A percentile compares a stretch with the other conserved stretches of the same genome.
phyloP scores from a whole-genome alignment of 305 asterid species.

The Caryopteris hybrid region DNA sequence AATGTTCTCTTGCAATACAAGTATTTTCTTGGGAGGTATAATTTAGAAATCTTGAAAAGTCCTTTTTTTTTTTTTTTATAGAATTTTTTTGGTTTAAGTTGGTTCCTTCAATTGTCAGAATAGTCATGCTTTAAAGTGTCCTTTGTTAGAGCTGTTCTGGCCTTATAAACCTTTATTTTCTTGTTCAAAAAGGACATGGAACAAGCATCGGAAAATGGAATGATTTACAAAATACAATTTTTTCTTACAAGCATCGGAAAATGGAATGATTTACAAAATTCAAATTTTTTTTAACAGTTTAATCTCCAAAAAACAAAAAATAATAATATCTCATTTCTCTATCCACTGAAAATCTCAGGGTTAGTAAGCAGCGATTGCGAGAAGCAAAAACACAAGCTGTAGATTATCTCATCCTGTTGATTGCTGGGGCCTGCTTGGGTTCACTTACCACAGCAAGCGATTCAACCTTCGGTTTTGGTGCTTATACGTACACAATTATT shows the following conservation, averaged over 20 bases:
- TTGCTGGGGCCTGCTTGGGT: conserved; percentile 97
- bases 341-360: conserved; percentile 40
- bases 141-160: too few relatives aligned
- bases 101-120: not conserved
- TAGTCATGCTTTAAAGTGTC: not conserved
- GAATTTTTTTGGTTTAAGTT: not conserved
- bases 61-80: too few relatives aligned
- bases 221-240: too few relatives aligned
- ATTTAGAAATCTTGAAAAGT: not conserved
- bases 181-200: not conserved
- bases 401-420: conserved; percentile 83
- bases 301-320: not conserved
- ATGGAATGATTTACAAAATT: not conserved
- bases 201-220: not conserved
- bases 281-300: not conserved
- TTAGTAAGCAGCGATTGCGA: conserved; percentile 78
- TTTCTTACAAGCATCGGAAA: too few relatives aligned
- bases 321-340: conserved; percentile 10
- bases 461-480: conserved; percentile 71
- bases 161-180: not conserved
- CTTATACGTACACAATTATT: conserved; percentile 77
- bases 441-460: conserved; percentile 68
- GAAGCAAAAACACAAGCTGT: conserved; percentile 83
- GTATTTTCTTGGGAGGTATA: conserved; percentile 80
- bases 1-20: conserved; percentile 64